Conservation (phyloP, 1,139 yeast species). For the Yamadazyma buinensis region DNA sequence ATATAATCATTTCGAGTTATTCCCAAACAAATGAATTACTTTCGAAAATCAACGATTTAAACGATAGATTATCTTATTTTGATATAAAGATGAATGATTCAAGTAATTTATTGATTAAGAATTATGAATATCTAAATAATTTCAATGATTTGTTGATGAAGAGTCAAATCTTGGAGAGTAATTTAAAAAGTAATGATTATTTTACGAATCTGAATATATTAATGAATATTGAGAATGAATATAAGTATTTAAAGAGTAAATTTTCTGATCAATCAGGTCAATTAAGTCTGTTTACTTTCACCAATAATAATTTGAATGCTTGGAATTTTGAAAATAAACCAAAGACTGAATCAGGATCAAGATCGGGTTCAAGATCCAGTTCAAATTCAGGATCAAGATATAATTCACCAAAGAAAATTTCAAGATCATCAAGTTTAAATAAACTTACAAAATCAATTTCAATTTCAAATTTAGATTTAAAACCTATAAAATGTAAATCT, state of each 20-base stretch:
- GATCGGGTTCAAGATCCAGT: too few relatives aligned
- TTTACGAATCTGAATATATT: constrained; percentile 46
- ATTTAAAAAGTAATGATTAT: constrained; percentile 26
- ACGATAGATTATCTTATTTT: constrained; percentile 17
- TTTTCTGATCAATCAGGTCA: constrained; percentile 2
- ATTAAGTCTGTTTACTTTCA: not conserved
- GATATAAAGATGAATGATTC: constrained; percentile 33
- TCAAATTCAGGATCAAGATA: not conserved
- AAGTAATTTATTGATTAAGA: constrained; percentile 20
- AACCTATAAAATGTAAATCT: constrained; percentile 38
- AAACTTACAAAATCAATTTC: constrained; percentile 33
- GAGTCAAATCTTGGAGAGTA: constrained; percentile 33
- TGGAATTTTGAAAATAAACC: not conserved
- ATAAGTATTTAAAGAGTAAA: constrained; percentile 26
- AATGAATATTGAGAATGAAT: constrained; percentile 48
- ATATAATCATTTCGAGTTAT: constrained; percentile 1
- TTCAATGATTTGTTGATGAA: constrained; percentile 31
- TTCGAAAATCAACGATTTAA: constrained; percentile 3
- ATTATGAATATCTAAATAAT: constrained; percentile 21
- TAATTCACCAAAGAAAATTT: not conserved
- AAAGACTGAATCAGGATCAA: not conserved
- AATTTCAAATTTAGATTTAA: constrained; percentile 34
- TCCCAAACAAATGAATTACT: constrained; percentile 1
- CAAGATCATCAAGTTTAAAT: not conserved
- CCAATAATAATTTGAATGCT: not conserved